Evolutionary conservation across 1,139 yeast species (phyloP), one percentile per base, ranked within the genome.

Genomic region (Meyerozyma athensensis): DNA sequence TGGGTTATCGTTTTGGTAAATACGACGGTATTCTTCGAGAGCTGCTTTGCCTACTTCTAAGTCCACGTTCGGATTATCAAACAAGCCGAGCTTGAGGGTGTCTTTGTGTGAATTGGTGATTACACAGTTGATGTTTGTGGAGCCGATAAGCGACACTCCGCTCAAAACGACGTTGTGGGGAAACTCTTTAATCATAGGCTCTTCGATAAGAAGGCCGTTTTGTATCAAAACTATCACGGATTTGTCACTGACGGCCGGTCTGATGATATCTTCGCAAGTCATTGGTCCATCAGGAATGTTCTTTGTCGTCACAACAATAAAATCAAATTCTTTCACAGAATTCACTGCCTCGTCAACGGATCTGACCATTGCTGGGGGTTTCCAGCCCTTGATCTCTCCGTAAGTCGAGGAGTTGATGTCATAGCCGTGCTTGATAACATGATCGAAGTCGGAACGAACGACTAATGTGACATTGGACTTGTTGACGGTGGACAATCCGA

Each of bases 71-170:
- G 52, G 50, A 28, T 48, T 46, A 19, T 50, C 48, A 26, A 75
- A 81, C 33, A 74, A 72, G 3, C 92, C 92, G 43, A 82, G 26
- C 19, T 19, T 14, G 13, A 13, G 26, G 7, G 19, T 32, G 19
- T 32, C 23, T n/a, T 20, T 32, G 26, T 14, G 30, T n/a, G 20
- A 24, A n/a, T 24, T 30, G 20, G 45, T 42, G 14, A 58, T 46
- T 7, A 35, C 36, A 1, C 56, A 61, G 10, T 43, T 43, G 33
- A 42, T 39, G 39, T 56, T 57, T 18, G 52, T 45, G 24, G 61
- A 55, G 23, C 60, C 52, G 35, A 59, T 59, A 46, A 53, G 50
- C 9, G 59, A 51, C 12, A 59, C 60, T 4, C 63, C 63, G 35
- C 59, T 52, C 33, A 59, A 46, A 5, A 53, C 54, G 9, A 46